phyloP scores from a whole-genome alignment of 208 protist genomes.

The Leishmania tropica region DNA sequence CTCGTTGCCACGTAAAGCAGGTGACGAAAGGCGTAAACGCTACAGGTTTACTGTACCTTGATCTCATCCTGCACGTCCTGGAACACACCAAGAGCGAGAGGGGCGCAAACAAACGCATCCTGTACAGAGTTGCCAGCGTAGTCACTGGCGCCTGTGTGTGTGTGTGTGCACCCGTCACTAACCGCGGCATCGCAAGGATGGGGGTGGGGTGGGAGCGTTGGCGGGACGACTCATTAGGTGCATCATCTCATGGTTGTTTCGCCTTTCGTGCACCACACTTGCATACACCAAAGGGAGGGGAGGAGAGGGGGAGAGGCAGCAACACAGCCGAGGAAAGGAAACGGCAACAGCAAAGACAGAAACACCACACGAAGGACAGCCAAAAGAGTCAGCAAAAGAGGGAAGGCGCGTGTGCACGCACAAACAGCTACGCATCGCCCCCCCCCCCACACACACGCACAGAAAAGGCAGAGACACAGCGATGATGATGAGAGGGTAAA shows the following conservation, averaged over 20 bases:
- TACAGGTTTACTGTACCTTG: background rate
- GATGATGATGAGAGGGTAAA: background rate
- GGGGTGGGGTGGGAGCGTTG: background rate
- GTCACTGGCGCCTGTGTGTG: background rate
- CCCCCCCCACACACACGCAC: too few species aligned
- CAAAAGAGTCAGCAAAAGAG: background rate
- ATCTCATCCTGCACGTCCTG: too few species aligned
- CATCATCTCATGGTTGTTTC: background rate
- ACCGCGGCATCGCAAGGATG: background rate
- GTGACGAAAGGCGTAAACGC: background rate
- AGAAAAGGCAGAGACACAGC: background rate
- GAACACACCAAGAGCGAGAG: background rate
- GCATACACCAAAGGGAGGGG: background rate
- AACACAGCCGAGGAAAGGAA: background rate
- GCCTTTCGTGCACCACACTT: background rate
- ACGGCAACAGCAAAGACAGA: background rate
- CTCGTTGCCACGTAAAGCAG: background rate
- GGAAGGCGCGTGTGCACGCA: background rate
- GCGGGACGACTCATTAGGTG: background rate
- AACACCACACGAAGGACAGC: background rate
- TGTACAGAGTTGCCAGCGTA: background rate
- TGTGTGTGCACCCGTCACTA: background rate
- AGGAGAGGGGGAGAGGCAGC: background rate
- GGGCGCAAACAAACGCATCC: too few species aligned
- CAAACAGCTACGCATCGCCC: background rate